Evolutionary conservation across 2,329 filamentous ascomycete species (phyloP).

Genomic region (Fusarium subglutinans): DNA sequence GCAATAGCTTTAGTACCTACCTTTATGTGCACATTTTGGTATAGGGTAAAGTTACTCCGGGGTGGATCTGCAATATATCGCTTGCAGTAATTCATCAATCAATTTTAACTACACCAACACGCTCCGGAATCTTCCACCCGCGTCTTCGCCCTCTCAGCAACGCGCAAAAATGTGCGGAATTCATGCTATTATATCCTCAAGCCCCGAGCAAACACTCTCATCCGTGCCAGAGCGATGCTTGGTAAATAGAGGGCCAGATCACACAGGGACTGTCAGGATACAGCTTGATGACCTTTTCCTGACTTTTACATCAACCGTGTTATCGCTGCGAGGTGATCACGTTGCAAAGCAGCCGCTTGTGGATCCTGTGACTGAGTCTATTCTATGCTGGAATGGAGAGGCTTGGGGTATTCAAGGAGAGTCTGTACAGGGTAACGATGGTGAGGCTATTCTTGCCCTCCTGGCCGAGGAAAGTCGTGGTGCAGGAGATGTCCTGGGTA

Average conservation of each 20-base stretch:
- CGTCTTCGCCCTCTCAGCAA: slow-evolving; percentile 2
- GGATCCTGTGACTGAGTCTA: slow-evolving; percentile 64
- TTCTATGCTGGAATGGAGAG: slow-evolving; percentile 97
- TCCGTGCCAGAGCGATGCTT: slow-evolving; percentile 56
- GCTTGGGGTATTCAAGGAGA: slow-evolving; percentile 79
- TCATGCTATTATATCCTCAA: slow-evolving; percentile 58
- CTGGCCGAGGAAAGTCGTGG: slow-evolving; percentile 58
- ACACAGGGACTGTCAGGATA: slow-evolving; percentile 57
- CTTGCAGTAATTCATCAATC: not conserved
- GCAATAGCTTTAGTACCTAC: not conserved
- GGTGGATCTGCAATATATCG: slow-evolving; percentile 18
- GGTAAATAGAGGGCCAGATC: slow-evolving; percentile 68
- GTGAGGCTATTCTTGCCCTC: slow-evolving; percentile 70
- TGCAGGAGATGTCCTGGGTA: slow-evolving; percentile 53
- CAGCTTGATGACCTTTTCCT: slow-evolving; percentile 55
- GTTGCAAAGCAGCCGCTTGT: slow-evolving; percentile 78
- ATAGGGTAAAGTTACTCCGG: not conserved
- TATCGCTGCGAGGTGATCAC: slow-evolving; percentile 83
- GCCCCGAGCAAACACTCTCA: slow-evolving; percentile 41
- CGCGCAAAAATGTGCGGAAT: slow-evolving; percentile 67
- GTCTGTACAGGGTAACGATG: slow-evolving; percentile 79
- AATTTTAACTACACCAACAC: not conserved
- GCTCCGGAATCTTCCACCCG: slow-evolving; percentile 6
- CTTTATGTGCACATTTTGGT: not conserved
- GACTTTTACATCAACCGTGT: slow-evolving; percentile 82